A percentile compares a stretch with the other conserved stretches of the same genome.
Evolutionary conservation across 73 alveolate species (phyloP).

Genomic region (Stentor roeselii): DNA sequence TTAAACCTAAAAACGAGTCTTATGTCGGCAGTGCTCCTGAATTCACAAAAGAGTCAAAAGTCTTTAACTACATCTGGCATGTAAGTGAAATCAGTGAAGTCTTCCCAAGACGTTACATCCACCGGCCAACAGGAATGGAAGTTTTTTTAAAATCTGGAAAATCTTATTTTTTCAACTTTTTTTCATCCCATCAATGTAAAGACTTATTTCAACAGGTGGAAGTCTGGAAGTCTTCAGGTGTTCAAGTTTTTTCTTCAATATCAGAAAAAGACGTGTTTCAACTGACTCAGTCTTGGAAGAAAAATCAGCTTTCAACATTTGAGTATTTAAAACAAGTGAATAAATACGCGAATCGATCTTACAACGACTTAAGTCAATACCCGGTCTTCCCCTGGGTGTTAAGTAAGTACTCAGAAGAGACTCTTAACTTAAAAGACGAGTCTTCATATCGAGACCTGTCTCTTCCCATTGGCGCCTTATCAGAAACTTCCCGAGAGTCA

Average conservation of each 20-base stretch:
- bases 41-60: not conserved
- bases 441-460: slow-evolving; percentile 83
- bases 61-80: not conserved
- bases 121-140: slow-evolving; percentile 47
- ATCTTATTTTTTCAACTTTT: slow-evolving; percentile 39
- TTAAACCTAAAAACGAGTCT: not conserved
- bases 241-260: not conserved
- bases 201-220: slow-evolving; percentile 17
- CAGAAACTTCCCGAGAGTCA: not conserved
- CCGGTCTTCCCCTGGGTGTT: slow-evolving; percentile 98
- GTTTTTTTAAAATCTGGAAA: slow-evolving; percentile 38
- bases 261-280: not conserved
- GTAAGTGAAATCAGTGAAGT: slow-evolving; percentile 32
- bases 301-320: slow-evolving; percentile 68
- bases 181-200: slow-evolving; percentile 18
- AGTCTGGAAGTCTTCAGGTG: not conserved
- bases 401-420: slow-evolving; percentile 57
- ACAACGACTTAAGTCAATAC: slow-evolving; percentile 88
- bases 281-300: slow-evolving; percentile 13
- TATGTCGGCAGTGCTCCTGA: slow-evolving; percentile 14
- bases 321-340: slow-evolving; percentile 78
- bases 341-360: slow-evolving; percentile 81
- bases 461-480: slow-evolving; percentile 94
- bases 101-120: slow-evolving; percentile 46
- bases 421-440: slow-evolving; percentile 53